Conservation (phyloP, 1,284 basidiomycete species). For the Apiotrichum brassicae region DNA sequence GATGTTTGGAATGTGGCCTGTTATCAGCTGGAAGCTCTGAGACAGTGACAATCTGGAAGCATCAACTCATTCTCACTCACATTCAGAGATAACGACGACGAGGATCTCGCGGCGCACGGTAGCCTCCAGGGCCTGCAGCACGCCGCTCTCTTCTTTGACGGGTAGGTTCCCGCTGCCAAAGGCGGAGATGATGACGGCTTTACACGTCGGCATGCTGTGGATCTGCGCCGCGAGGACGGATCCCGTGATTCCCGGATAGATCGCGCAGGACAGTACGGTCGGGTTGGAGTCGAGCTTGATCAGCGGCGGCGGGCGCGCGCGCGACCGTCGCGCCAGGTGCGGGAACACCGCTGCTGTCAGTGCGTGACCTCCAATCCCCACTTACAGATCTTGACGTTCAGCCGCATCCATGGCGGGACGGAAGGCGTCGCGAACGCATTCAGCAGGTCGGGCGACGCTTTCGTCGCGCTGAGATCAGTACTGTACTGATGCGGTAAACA, state of each 20-base stretch:
- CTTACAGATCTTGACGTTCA: slow-evolving; percentile 45
- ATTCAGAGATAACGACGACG: slow-evolving; percentile 43
- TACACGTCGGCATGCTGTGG: slow-evolving; percentile 36
- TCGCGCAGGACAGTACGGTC: slow-evolving; percentile 29
- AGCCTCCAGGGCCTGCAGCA: slow-evolving; percentile 30
- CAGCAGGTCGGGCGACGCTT: slow-evolving; percentile 38
- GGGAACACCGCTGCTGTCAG: slow-evolving; percentile 17
- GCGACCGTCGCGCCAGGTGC: slow-evolving; percentile 17
- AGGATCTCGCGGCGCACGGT: slow-evolving; percentile 39
- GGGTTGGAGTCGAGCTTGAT: slow-evolving; percentile 28
- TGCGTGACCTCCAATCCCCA: slow-evolving; percentile 1
- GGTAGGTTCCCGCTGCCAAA: slow-evolving; percentile 43
- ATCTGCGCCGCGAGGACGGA: slow-evolving; percentile 38
- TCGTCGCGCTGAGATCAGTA: slow-evolving; percentile 30
- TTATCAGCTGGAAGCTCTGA: no score
- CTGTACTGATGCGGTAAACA: no score
- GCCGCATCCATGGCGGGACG: slow-evolving; percentile 33
- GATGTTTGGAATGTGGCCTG: slow-evolving; percentile 40
- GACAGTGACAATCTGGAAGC: no score
- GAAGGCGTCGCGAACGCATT: slow-evolving; percentile 39
- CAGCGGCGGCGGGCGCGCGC: slow-evolving; percentile 22
- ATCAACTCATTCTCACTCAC: slow-evolving; percentile 16
- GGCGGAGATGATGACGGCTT: slow-evolving; percentile 39
- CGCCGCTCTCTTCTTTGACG: slow-evolving; percentile 30
- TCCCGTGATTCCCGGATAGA: slow-evolving; percentile 41